These are phyloP conservation scores for Synchytrium microbalum DNA, from an alignment of 371 early-diverging fungal genomes.

Conservation along the genomic window DNA sequence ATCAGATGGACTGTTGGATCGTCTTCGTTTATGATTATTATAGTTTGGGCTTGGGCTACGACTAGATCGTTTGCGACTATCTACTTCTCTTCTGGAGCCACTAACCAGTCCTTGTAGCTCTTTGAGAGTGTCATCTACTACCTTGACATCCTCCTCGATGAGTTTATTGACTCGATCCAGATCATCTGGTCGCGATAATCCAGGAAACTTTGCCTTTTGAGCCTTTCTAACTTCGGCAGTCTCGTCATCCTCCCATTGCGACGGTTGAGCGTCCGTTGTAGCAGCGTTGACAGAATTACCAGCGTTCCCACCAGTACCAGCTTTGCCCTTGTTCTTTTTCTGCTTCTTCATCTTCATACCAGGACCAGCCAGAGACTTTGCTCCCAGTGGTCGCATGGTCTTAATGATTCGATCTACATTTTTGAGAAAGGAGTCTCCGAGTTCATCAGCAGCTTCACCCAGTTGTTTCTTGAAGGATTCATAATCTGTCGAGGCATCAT, in stretches of 20 bases:
- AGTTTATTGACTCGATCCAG: constrained; percentile 18
- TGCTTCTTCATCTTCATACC: constrained; percentile 14
- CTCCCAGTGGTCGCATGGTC: constrained; percentile 60
- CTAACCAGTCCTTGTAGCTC: constrained; percentile 9
- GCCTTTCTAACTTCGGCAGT: constrained; percentile 10
- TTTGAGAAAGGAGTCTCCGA: constrained; percentile 74
- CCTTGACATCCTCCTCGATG: constrained; percentile 18
- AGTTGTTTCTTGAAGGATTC: constrained; percentile 59
- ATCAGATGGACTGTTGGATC: constrained; percentile 22
- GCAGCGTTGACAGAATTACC: background rate
- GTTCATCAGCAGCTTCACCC: constrained; percentile 67
- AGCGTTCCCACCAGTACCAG: background rate
- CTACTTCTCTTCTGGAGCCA: background rate
- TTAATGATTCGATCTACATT: constrained; percentile 83
- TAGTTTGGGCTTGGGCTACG: background rate
- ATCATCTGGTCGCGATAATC: constrained; percentile 59
- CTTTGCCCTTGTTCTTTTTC: constrained; percentile 20
- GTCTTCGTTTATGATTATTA: background rate
- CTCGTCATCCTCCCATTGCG: constrained; percentile 21
- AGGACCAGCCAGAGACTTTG: constrained; percentile 26
- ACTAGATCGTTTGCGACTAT: constrained; percentile 2
- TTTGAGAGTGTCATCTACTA: constrained; percentile 22
- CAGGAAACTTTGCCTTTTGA: constrained; percentile 59
- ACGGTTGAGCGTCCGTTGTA: background rate
- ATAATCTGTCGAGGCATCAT: constrained; percentile 19